A percentile compares a stretch with the other conserved stretches of the same genome.
These are phyloP conservation scores for Fusarium sp. DNA, from an alignment of 2,329 filamentous ascomycete species.

Conservation along the genomic window DNA sequence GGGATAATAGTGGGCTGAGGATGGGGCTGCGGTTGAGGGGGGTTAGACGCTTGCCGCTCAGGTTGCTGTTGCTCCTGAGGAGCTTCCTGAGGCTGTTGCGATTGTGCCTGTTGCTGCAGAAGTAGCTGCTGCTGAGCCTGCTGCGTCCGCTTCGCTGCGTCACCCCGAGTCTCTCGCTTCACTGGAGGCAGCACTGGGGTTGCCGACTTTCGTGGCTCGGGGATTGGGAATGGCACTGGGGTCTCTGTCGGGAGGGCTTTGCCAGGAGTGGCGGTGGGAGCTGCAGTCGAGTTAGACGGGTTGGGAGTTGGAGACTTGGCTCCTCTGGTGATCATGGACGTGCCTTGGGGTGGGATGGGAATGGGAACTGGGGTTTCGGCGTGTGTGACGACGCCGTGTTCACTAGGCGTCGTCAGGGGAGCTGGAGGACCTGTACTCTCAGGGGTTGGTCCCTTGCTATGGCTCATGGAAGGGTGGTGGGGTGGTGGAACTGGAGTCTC, in stretches of 20 bases:
- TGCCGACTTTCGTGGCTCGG: constrained; percentile 48
- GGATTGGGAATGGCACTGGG: constrained; percentile 53
- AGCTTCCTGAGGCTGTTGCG: constrained; percentile 14
- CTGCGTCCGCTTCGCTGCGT: constrained; percentile 57
- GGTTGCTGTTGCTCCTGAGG: constrained; percentile 37
- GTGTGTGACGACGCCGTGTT: constrained; percentile 37
- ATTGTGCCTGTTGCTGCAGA: constrained; percentile 24
- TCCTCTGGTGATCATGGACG: constrained; percentile 43
- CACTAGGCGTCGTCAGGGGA: constrained; percentile 37
- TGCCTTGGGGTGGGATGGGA: constrained; percentile 49
- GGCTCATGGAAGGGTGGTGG: constrained; percentile 49
- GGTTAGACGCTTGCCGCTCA: constrained; percentile 33
- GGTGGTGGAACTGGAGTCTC: constrained; percentile 68
- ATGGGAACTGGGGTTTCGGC: constrained; percentile 59
- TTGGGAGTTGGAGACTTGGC: constrained; percentile 50
- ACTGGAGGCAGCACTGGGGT: constrained; percentile 50
- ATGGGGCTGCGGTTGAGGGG: constrained; percentile 33
- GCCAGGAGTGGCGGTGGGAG: constrained; percentile 46
- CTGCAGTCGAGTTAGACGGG: constrained; percentile 34
- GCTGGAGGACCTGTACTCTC: constrained; percentile 36
- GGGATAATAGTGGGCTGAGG: too few species aligned
- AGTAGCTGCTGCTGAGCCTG: constrained; percentile 43
- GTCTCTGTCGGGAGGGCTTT: constrained; percentile 52
- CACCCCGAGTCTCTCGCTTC: constrained; percentile 60
- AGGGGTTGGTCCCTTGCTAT: constrained; percentile 45